Evolutionary conservation across 2,329 filamentous ascomycete species (phyloP), one percentile per base, ranked within the genome.

Genomic region (Sphaceloma murrayae): DNA sequence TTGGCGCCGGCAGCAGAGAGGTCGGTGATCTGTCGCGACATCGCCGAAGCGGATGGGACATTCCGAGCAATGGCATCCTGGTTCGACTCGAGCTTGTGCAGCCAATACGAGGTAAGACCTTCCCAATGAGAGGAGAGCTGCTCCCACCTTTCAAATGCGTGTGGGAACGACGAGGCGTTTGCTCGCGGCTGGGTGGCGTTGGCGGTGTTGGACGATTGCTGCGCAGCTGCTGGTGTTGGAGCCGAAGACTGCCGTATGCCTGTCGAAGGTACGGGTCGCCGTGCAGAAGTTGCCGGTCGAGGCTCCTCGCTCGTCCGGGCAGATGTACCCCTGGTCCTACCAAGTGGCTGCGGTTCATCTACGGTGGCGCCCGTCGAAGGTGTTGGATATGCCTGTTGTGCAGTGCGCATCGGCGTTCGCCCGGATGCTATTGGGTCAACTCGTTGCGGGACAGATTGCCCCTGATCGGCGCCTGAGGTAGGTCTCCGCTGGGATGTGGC

Each of bases 131-230:
- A 93, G 0, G 91, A 98, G 2, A 98, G 67, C 0, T 85, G 89
- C 61, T 98, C 91, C 91, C 91, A 98, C 48, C 91, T 77, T 63
- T 98, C 89, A 57, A 98, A 98, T 0, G 91, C 91, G 63, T 96
- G 91, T 1, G 91, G 91, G 53, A 98, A 96, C 0, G 81, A 80
- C 34, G 82, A 85, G 2, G 62, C 58, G 7, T 62, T 64, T n/a
- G 43, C 48, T 22, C 55, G 49, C 45, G 54, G 52, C 32, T 45
- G 33, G 17, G 34, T 44, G 5, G 44, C 34, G 14, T 45, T 34
- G 16, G 43, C 49, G 9, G 42, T 36, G 13, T 45, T 27, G 19
- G 18, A 9, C 17, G 26, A 21, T 6, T 24, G 21, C 38, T n/a
- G 17, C 8, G 30, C 16, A 24, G 43, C 21, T 16, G 43, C n/a